Base-by-base conservation (phyloP, 2,329 filamentous ascomycete species). In the Aspergillus pseudotamarii region DNA sequence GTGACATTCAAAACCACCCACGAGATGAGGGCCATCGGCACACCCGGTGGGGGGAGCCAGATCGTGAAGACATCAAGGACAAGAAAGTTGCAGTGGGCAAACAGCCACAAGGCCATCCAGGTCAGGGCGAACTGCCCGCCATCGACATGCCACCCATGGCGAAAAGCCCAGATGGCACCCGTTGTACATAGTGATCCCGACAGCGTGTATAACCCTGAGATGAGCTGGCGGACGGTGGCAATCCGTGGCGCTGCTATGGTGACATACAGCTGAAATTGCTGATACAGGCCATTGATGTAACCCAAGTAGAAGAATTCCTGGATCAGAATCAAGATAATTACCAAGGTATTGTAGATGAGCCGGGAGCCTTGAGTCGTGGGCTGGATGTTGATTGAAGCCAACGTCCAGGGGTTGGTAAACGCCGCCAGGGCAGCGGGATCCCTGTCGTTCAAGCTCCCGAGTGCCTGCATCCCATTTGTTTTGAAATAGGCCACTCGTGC, bases 271-370 rank as follows among this genome's bases (percentile, higher is more conserved):
- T 76, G 72, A 65, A 79, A 79, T 51, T 76, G 69, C 4, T 60
- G 64, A 50, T 75, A 77, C n/a, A 83, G 71, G 16, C 79, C 80
- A 67, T 84, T 84, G 63, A 83, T 67, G 50, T 75, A 77, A 32
- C 80, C 75, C 14, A 83, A 70, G 65, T 79, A 84, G 74, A 83
- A 83, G 72, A 84, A 84, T 64, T 83, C 78, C 60, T 81, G 78
- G 38, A 84, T 77, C 12, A 83, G 68, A n/a, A 81, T 77, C 36
- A 83, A 72, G 54, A 82, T 78, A 58, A 83, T 77, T 4, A 76
- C 73, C 8, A 82, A 68, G 0, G 80, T 83, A 65, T 83, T 83
- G 69, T 82, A 81, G 58, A 83, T 73, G 0, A 80, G 68, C 1
- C 79, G 70, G 1, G 79, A 75, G 3, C 80, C 80, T 64, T 83